A percentile compares a stretch with the other conserved stretches of the same genome.
Evolutionary conservation across 768 basidiomycete genomes (phyloP).

Genomic region (Suillus fuscotomentosus): DNA sequence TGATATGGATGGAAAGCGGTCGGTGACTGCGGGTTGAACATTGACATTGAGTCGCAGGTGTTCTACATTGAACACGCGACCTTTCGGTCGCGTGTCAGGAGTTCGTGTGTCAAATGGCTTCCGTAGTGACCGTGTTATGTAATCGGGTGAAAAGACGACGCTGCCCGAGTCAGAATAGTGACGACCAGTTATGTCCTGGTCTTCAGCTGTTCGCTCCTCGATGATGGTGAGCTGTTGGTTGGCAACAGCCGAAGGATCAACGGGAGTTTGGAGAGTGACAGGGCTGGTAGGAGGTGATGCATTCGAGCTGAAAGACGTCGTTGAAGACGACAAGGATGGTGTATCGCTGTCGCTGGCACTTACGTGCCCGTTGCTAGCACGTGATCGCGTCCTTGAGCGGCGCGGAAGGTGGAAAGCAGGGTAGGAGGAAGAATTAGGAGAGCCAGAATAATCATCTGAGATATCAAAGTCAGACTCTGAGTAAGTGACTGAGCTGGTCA

Average conservation of each 20-base stretch:
- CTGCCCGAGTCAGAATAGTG: constrained; percentile 21
- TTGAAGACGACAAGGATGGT: constrained; percentile 48
- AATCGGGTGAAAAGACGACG: constrained; percentile 21
- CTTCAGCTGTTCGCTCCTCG: constrained; percentile 32
- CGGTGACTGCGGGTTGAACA: constrained; percentile 18
- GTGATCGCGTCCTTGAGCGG: constrained; percentile 27
- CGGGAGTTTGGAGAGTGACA: constrained; percentile 30
- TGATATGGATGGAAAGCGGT: constrained; percentile 15
- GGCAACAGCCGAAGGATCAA: constrained; percentile 24
- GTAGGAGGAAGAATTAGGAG: constrained; percentile 16
- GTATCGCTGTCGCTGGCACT: constrained; percentile 41
- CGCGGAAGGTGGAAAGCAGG: constrained; percentile 34
- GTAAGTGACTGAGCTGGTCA: constrained; percentile 16
- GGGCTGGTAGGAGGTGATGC: constrained; percentile 33
- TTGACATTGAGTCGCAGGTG: constrained; percentile 30
- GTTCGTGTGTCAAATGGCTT: neutral
- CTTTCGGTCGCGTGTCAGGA: constrained; percentile 15
- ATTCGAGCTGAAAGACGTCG: constrained; percentile 36
- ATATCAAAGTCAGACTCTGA: constrained; percentile 37
- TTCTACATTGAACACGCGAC: constrained; percentile 24
- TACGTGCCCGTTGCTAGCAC: constrained; percentile 24
- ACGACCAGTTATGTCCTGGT: constrained; percentile 8
- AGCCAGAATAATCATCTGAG: constrained; percentile 26
- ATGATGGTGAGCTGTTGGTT: constrained; percentile 35
- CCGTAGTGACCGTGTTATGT: neutral